Base-by-base conservation (phyloP, 257 asterid genomes). In the Rauvolfia tetraphylla region DNA sequence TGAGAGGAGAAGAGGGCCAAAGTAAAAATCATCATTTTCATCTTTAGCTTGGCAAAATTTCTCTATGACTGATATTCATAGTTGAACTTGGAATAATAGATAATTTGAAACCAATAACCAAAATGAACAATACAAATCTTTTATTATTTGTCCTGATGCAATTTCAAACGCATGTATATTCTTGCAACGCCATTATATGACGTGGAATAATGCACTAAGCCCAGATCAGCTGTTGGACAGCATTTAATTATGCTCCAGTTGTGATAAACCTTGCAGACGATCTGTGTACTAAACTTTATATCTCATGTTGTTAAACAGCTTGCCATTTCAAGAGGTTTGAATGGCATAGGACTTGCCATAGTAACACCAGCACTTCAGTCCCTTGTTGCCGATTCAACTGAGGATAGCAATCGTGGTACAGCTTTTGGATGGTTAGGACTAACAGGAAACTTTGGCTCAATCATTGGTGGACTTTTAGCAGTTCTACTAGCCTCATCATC, bases 281-380 rank as follows among this genome's bases (percentile, higher is more conserved):
- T 57, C n/a, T 57, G 54, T 57, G 25, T 18, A 5, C 23, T 61
- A 31, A n/a, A 54, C 13, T 74, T 7, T 29, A 39, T 23, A 22
- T 29, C 38, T 63, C 36, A 70, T 61, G 27, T 66, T 76, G 36
- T 34, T 48, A 46, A 63, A 33, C 73, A 93, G 98, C 89, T 92
- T 56, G 98, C 98, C 36, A 87, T 95, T 68, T 95, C 96, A 9
- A 84, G 98, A 86, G 98, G 95, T 38, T 79, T 95, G 18, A 95
- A 95, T 23, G 98, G 98, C 48, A 85, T 95, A 7, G 98, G 97
- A n/a, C 96, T 95, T 29, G 98, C 97, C 59, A 83, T 95, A 12
- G 97, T 92, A 31, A 84, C 88, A 4, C 98, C 98, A 11, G 96
- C 98, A 27, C 87, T 95, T 65, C 91, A 85, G 69, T 91, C 98